Evolutionary conservation across 495 filamentous ascomycete species (phyloP).

Genomic region (Penicillium chermesinum): DNA sequence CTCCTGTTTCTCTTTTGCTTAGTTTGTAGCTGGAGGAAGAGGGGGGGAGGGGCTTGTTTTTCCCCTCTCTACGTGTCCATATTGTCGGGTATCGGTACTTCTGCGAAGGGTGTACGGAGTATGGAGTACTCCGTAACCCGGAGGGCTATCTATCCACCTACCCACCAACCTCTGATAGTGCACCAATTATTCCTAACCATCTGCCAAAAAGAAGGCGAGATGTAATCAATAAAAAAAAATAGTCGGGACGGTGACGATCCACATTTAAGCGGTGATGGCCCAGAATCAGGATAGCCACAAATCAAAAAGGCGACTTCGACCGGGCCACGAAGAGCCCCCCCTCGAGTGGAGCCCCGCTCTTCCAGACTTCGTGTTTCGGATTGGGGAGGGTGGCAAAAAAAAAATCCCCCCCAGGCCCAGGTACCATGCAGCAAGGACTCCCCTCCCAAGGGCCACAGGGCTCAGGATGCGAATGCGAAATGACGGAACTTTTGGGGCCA

Average conservation of each 20-base stretch:
- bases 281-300: too few species aligned
- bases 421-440: not conserved
- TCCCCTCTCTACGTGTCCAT: not conserved
- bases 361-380: not conserved
- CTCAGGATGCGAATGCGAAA: too few species aligned
- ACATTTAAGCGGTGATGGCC: not conserved
- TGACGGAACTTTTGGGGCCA: too few species aligned
- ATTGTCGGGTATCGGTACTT: not conserved
- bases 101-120: not conserved
- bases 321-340: not conserved
- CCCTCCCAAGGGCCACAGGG: too few species aligned
- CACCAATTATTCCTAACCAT: too few species aligned
- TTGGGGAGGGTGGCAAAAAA: not conserved
- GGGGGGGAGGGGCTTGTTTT: not conserved
- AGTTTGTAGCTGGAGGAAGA: not conserved
- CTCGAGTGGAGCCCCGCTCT: not conserved
- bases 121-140: too few species aligned
- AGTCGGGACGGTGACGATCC: too few species aligned
- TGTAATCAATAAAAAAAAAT: too few species aligned
- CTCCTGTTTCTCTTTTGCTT: not conserved
- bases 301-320: not conserved
- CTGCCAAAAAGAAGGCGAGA: too few species aligned
- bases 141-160: too few species aligned
- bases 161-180: too few species aligned
- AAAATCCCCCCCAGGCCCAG: not conserved